Evolutionary conservation across 208 protist genomes (phyloP).

Genomic region (Leishmania tropica): DNA sequence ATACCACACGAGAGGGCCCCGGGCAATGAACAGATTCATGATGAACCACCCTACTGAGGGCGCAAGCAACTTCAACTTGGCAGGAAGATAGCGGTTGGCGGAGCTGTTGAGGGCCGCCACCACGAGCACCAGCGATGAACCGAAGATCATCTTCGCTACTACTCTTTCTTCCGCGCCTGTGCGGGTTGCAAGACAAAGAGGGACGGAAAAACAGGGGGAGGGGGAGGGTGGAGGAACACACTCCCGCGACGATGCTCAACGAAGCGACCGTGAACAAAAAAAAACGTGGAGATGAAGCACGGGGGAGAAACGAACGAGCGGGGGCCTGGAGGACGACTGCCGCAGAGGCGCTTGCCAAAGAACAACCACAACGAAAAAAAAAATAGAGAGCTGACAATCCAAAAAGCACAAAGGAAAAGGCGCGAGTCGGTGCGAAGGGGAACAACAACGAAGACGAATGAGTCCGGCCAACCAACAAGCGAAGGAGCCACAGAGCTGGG

Average conservation of each 20-base stretch:
- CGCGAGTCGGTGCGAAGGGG: not conserved
- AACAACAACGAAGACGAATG: not conserved
- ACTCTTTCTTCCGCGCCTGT: not conserved
- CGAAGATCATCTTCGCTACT: slow-evolving; percentile 8
- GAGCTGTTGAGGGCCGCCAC: slow-evolving; percentile 24
- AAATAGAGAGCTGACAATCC: not conserved
- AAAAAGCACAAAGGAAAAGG: not conserved
- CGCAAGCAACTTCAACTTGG: slow-evolving; percentile 14
- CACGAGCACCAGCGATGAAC: not conserved
- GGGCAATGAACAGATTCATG: slow-evolving; percentile 33
- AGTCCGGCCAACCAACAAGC: not conserved
- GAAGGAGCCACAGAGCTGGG: not conserved
- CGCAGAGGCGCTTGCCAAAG: not conserved
- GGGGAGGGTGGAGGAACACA: too few species aligned
- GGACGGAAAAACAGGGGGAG: not conserved
- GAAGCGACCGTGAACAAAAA: too few species aligned
- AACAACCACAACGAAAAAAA: too few species aligned
- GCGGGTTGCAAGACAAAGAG: not conserved
- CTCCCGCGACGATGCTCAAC: too few species aligned
- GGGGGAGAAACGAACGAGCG: not conserved
- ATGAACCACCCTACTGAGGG: slow-evolving; percentile 43
- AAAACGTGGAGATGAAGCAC: not conserved
- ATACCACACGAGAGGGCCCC: slow-evolving; percentile 21
- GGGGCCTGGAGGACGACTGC: too few species aligned
- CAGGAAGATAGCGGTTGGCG: slow-evolving; percentile 23